These are phyloP conservation scores for Colletotrichum euphorbiae DNA, from an alignment of 2,329 filamentous ascomycete species.

Conservation along the genomic window DNA sequence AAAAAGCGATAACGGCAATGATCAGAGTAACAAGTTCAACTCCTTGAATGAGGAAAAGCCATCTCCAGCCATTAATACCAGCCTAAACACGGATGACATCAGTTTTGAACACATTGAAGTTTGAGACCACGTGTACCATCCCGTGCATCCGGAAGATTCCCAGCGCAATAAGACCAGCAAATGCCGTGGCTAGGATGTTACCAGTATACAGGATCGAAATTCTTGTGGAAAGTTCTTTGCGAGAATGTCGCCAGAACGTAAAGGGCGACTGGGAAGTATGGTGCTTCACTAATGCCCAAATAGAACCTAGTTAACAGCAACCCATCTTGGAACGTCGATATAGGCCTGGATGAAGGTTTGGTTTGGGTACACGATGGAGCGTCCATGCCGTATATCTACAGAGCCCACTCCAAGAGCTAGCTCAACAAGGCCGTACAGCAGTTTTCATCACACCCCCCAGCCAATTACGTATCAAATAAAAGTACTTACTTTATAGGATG, in stretches of 20 bases:
- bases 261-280: constrained; percentile 46
- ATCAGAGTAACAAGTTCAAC: constrained; percentile 42
- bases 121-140: constrained; percentile 40
- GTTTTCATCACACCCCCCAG: too few species aligned
- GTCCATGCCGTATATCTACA: too few species aligned
- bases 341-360: too few species aligned
- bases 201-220: constrained; percentile 47
- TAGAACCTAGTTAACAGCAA: constrained; percentile 45
- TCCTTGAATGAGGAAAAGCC: constrained; percentile 87
- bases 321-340: neutral
- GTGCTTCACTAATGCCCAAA: constrained; percentile 47
- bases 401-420: too few species aligned
- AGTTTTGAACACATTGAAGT: too few species aligned
- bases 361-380: too few species aligned
- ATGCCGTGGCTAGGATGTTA: constrained; percentile 44
- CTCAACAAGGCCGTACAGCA: too few species aligned
- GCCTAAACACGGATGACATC: neutral
- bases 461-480: too few species aligned
- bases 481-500: too few species aligned
- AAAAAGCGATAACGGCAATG: constrained; percentile 31
- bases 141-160: constrained; percentile 47
- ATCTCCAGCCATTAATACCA: constrained; percentile 72
- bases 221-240: constrained; percentile 46
- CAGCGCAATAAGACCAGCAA: constrained; percentile 45
- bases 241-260: constrained; percentile 47